Conservation (phyloP, 352 stramenopile genomes). For the Phytophthora vignae region DNA sequence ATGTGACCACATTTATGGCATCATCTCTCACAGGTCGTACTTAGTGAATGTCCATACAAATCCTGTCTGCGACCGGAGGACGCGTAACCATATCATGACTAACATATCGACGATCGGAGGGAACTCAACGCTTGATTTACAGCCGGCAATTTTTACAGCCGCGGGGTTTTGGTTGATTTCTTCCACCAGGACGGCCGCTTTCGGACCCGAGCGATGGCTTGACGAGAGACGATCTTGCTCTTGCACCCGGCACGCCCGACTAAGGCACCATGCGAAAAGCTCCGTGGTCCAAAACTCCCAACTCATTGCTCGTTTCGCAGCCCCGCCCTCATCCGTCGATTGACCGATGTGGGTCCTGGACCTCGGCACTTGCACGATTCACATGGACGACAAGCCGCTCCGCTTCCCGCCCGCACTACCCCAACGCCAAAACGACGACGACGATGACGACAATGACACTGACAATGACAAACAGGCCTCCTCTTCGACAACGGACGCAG, state of each 20-base stretch:
- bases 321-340: conserved; percentile 5
- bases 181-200: conserved; percentile 30
- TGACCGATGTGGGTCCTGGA: conserved; percentile 38
- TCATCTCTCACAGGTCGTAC: conserved; percentile 20
- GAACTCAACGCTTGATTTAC: conserved; percentile 37
- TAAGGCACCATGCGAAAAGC: conserved; percentile 29
- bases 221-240: conserved; percentile 23
- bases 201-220: conserved; percentile 20
- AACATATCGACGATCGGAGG: conserved; percentile 24
- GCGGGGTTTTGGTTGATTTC: conserved; percentile 36
- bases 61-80: neutral
- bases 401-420: conserved; percentile 10
- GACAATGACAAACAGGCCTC: conserved; percentile 10
- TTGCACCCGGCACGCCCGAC: conserved; percentile 17
- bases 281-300: conserved; percentile 17
- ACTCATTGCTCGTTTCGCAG: conserved; percentile 44
- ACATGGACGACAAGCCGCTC: conserved; percentile 42
- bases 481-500: neutral
- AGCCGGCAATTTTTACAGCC: conserved; percentile 32
- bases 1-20: neutral
- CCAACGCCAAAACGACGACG: conserved; percentile 16
- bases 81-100: conserved; percentile 28
- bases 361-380: conserved; percentile 41
- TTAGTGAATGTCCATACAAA: neutral
- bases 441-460: too few species aligned